Evolutionary conservation across 1,139 yeast species (phyloP), one percentile per base, ranked within the genome.

Genomic region (Blastobotrys indianensis): DNA sequence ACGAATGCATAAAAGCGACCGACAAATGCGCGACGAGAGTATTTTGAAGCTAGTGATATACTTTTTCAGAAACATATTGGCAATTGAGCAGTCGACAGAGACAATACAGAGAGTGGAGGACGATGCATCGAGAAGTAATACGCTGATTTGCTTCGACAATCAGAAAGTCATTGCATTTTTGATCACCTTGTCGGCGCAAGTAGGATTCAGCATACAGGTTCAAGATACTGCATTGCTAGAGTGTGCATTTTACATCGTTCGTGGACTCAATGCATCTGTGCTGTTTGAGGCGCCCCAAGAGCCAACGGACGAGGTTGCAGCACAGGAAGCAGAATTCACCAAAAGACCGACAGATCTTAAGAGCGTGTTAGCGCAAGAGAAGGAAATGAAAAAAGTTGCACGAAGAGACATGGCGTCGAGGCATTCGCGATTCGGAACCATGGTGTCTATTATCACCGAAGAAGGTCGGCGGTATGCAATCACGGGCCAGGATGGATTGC

Each of bases 351-450:
- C 28, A 10, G 62, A 57, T 30, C 68, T 88, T 13, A 68, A 73
- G 37, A 76, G 75, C 23, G 64, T 87, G 10, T 68, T 88, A 17
- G 66, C 69, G 2, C 73, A 74, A 43, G 97, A 87, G 60, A 69
- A 72, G 31, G 71, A 71, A 36, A 64, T 80, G 52, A 79, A 76
- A 52, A 72, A 68, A 41, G 63, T 66, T 15, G 52, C 57, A 10
- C 54, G 44, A 34, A 51, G 53, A 38, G 41, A 52, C n/a, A 77
- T 77, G 36, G 70, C 75, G 13, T 76, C 90, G 0, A 74, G 98
- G 45, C 98, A 92, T 60, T 92, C 94, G 3, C 74, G 95, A 37
- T 92, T 92, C 68, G 98, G 98, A 1, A 81, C 97, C 0, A 69
- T 90, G 54, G 65, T 88, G 9, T 82, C 95, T 1, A 72, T 88